These are phyloP conservation scores for Colletotrichum graminicola DNA, from an alignment of 2,329 filamentous ascomycete species.

Conservation along the genomic window DNA sequence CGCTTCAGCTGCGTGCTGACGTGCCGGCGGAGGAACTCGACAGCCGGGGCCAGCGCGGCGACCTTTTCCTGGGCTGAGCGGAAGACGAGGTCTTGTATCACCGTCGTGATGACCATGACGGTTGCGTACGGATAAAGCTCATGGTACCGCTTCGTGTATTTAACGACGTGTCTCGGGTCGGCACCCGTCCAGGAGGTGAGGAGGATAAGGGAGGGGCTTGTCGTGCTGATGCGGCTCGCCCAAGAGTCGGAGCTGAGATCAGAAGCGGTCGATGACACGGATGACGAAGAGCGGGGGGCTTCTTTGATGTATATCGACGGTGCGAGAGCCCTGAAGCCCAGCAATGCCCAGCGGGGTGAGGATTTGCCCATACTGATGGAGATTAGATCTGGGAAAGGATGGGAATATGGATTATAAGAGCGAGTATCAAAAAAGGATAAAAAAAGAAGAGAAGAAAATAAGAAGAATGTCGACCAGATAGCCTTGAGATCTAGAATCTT, in stretches of 20 bases:
- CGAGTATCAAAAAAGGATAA: background rate
- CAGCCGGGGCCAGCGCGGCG: background rate
- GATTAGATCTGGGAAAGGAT: background rate
- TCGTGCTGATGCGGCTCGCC: background rate
- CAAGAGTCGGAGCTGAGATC: too few species aligned
- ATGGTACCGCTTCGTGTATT: constrained; percentile 12
- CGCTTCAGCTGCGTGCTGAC: background rate
- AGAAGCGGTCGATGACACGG: background rate
- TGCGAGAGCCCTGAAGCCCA: constrained; percentile 2
- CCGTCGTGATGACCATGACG: constrained; percentile 9
- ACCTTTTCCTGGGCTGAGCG: constrained; percentile 17
- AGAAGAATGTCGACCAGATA: background rate
- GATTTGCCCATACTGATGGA: background rate
- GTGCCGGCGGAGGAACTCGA: constrained; percentile 4
- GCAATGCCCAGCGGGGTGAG: background rate
- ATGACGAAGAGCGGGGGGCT: background rate
- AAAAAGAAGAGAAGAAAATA: background rate
- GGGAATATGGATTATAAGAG: background rate
- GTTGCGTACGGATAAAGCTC: background rate
- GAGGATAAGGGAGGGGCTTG: background rate
- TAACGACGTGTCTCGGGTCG: constrained; percentile 15
- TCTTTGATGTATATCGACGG: constrained; percentile 3
- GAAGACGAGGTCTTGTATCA: constrained; percentile 13
- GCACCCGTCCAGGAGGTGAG: constrained; percentile 19
- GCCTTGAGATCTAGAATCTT: background rate